Evolutionary conservation across 331 rosid species (phyloP).

Genomic region (Pyrus hybrid): DNA sequence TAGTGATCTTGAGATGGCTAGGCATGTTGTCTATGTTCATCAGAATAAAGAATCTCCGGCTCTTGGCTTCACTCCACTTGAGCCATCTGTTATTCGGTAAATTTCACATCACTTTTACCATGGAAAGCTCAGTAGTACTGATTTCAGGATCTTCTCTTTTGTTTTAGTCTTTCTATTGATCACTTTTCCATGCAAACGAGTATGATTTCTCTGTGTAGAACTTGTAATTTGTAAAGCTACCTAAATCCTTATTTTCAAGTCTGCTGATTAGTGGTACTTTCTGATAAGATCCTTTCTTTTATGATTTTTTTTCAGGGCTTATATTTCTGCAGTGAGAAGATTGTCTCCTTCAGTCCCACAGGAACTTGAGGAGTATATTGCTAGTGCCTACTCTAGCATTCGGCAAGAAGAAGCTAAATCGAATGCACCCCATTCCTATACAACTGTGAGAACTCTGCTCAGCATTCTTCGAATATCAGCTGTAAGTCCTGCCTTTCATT

Average conservation of each 20-base stretch:
- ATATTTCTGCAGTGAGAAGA: slow-evolving; percentile 92
- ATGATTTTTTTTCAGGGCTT: slow-evolving; percentile 37
- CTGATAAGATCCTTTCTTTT: background rate
- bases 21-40: slow-evolving; percentile 89
- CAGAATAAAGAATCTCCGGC: slow-evolving; percentile 89
- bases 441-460: slow-evolving; percentile 91
- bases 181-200: background rate
- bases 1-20: slow-evolving; percentile 95
- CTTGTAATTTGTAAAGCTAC: background rate
- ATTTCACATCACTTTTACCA: background rate
- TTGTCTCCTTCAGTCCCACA: no score
- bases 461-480: slow-evolving; percentile 93
- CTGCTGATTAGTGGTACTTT: background rate
- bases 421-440: slow-evolving; percentile 81
- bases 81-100: slow-evolving; percentile 92
- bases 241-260: background rate
- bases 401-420: slow-evolving; percentile 96
- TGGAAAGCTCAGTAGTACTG: no score
- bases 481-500: slow-evolving; percentile 35
- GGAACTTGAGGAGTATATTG: slow-evolving; percentile 88
- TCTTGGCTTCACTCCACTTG: slow-evolving; percentile 91
- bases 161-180: background rate
- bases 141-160: no score
- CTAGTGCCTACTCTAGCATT: slow-evolving; percentile 77
- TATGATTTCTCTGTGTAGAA: no score